Evolutionary conservation across 202 grass and related monocot species (phyloP).

Genomic region (Eragrostis tef): DNA sequence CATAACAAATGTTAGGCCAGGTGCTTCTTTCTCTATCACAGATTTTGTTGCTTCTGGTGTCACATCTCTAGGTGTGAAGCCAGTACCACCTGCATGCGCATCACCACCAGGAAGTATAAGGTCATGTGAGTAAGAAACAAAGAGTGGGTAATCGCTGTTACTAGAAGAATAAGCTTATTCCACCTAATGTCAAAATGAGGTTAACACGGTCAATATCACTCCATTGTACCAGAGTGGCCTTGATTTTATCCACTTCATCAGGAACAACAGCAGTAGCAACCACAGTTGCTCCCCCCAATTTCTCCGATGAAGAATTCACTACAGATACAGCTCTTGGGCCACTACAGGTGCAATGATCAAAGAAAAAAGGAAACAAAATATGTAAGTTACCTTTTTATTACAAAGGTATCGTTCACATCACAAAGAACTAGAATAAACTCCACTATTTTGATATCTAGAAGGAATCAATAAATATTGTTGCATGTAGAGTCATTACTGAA

Average conservation of each 20-base stretch:
- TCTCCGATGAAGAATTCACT: slow-evolving; percentile 88
- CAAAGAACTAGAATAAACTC: slow-evolving; percentile 12
- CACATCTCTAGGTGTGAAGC: slow-evolving; percentile 89
- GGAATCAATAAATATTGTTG: not conserved
- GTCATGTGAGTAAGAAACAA: slow-evolving; percentile 9
- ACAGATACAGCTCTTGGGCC: slow-evolving; percentile 88
- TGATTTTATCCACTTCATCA: slow-evolving; percentile 90
- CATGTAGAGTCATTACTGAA: slow-evolving; percentile 53
- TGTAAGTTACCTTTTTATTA: slow-evolving; percentile 22
- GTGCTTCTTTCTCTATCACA: slow-evolving; percentile 89
- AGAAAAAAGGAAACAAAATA: not conserved
- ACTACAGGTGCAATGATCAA: slow-evolving; percentile 47
- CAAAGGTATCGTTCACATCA: slow-evolving; percentile 26
- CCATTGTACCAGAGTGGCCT: slow-evolving; percentile 65
- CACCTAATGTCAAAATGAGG: slow-evolving; percentile 94
- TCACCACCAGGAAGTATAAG: slow-evolving; percentile 15
- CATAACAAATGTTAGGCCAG: slow-evolving; percentile 82
- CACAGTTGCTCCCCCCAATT: slow-evolving; percentile 71
- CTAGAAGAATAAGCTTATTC: slow-evolving; percentile 37
- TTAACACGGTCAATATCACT: slow-evolving; percentile 68
- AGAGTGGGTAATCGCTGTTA: slow-evolving; percentile 8
- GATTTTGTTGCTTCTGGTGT: slow-evolving; percentile 91
- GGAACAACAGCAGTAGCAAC: slow-evolving; percentile 85
- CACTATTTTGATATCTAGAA: not conserved
- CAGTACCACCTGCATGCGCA: slow-evolving; percentile 74